These are phyloP conservation scores for Capsicum pubescens DNA, from an alignment of 257 asterid species.

Conservation along the genomic window DNA sequence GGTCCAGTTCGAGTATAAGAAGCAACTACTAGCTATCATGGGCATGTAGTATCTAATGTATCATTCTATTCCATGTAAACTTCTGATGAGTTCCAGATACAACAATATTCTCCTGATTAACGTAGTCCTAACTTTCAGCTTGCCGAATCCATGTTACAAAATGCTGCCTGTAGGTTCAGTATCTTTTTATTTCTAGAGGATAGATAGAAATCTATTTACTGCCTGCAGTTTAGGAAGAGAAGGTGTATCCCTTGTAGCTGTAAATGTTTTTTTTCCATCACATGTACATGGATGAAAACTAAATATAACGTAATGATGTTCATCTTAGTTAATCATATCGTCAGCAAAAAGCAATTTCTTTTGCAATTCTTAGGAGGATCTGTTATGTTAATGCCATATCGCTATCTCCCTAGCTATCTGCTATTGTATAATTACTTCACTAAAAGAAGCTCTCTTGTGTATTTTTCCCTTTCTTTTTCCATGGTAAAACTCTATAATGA, in stretches of 20 bases:
- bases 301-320: neutral
- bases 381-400: neutral
- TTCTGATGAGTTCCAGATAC: conserved; percentile 1
- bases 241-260: neutral
- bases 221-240: neutral
- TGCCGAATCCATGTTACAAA: neutral
- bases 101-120: conserved; percentile 4
- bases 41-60: neutral
- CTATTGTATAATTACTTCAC: neutral
- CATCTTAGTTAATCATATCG: neutral
- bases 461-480: neutral
- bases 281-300: neutral
- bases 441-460: neutral
- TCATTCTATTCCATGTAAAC: neutral
- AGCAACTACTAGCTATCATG: conserved; percentile 37
- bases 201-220: neutral
- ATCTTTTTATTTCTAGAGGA: conserved; percentile 9
- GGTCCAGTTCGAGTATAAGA: conserved; percentile 40
- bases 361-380: conserved; percentile 20
- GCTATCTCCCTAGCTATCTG: neutral
- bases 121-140: neutral
- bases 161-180: conserved; percentile 11
- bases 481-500: neutral
- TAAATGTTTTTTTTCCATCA: neutral
- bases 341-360: neutral